These are phyloP conservation scores for Fusarium stilboides DNA, from an alignment of 2,329 filamentous ascomycete genomes.

Conservation along the genomic window DNA sequence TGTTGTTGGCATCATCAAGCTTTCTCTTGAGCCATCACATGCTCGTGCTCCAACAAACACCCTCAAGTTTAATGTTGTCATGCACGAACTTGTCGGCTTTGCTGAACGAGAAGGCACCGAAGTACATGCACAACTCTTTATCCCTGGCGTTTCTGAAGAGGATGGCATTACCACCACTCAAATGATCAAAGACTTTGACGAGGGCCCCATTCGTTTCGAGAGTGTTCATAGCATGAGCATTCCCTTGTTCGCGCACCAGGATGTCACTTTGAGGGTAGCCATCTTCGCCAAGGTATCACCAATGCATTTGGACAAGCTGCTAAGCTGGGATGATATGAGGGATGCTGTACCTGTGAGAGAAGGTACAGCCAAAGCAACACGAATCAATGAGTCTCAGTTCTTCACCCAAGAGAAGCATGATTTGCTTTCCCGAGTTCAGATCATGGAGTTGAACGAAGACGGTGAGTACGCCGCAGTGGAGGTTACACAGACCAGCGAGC, in stretches of 20 bases:
- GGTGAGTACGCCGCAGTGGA: constrained; percentile 95
- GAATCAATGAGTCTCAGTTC: constrained; percentile 93
- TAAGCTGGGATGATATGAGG: constrained; percentile 99
- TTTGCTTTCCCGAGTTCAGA: constrained; percentile 87
- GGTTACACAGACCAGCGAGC: constrained; percentile 86
- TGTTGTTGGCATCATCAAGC: constrained; percentile 89
- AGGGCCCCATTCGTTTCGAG: constrained; percentile 92
- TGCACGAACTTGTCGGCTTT: constrained; percentile 96
- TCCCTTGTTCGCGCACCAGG: constrained; percentile 78
- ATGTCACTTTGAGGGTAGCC: constrained; percentile 84
- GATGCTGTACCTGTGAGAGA: constrained; percentile 75
- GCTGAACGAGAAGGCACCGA: constrained; percentile 95
- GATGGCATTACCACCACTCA: constrained; percentile 95
- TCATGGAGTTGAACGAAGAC: constrained; percentile 91
- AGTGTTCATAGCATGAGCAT: constrained; percentile 99
- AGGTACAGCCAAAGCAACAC: constrained; percentile 69
- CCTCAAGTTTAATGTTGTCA: constrained; percentile 97
- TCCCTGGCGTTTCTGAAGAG: constrained; percentile 90
- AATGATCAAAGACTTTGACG: constrained; percentile 94
- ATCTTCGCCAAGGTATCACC: constrained; percentile 92
- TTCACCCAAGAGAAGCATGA: constrained; percentile 95
- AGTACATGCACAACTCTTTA: constrained; percentile 96
- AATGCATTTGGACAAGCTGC: constrained; percentile 96
- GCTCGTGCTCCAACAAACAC: constrained; percentile 93
- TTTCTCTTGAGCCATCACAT: constrained; percentile 93